Evolutionary conservation across 768 basidiomycete genomes (phyloP).

Genomic region (Hericium alpestre): DNA sequence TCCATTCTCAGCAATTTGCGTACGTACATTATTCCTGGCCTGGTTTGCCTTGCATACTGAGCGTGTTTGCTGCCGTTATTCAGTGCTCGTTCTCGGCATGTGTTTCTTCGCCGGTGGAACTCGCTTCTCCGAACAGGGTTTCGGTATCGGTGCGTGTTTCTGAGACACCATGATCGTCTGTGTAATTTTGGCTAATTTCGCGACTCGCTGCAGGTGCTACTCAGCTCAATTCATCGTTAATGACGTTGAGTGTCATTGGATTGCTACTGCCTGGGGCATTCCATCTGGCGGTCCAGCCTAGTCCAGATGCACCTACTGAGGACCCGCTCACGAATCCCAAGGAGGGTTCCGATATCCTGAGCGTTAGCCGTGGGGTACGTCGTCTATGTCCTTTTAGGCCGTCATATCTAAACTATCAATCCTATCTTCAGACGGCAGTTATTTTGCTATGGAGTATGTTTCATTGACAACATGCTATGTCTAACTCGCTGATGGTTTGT

Average conservation of each 20-base stretch:
- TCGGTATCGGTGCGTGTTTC: slow-evolving; percentile 50
- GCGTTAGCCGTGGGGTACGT: slow-evolving; percentile 43
- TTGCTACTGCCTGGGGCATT: slow-evolving; percentile 74
- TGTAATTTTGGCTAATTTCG: background rate
- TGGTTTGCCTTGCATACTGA: background rate
- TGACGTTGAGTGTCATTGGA: slow-evolving; percentile 73
- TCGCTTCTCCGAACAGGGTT: slow-evolving; percentile 71
- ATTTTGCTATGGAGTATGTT: slow-evolving; percentile 41
- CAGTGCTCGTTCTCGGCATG: slow-evolving; percentile 80
- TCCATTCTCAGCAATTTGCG: slow-evolving; percentile 36
- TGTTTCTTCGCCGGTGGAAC: slow-evolving; percentile 82
- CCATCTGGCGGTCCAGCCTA: slow-evolving; percentile 39
- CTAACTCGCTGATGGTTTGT: background rate
- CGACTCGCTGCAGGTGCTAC: slow-evolving; percentile 32
- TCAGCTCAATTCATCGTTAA: slow-evolving; percentile 64
- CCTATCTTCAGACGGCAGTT: slow-evolving; percentile 30
- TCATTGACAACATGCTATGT: slow-evolving; percentile 3
- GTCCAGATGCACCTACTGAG: slow-evolving; percentile 5
- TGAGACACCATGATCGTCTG: background rate
- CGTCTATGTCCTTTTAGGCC: background rate
- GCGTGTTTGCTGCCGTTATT: slow-evolving; percentile 2
- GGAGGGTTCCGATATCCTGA: slow-evolving; percentile 33
- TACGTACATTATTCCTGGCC: slow-evolving; percentile 12
- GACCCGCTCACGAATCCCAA: slow-evolving; percentile 17
- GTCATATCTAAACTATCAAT: background rate